Evolutionary conservation across 805 yeast species (phyloP).

Genomic region (Sugiyamaella boreocaroliniensis): DNA sequence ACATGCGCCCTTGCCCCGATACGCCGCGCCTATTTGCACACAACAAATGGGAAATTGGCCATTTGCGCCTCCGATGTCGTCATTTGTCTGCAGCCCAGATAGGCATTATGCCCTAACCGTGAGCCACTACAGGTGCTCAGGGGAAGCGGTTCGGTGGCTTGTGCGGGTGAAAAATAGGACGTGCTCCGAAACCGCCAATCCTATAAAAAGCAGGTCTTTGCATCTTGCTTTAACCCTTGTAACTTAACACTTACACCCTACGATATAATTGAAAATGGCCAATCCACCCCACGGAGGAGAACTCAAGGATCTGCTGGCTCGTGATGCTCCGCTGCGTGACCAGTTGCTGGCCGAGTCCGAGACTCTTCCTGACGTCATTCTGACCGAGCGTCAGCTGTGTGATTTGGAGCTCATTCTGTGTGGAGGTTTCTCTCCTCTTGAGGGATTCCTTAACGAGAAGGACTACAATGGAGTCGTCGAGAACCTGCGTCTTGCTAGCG

Average conservation of each 20-base stretch:
- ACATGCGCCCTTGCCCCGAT: not conserved
- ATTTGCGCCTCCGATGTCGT: not conserved
- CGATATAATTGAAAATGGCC: slow-evolving; percentile 29
- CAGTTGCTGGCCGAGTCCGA: slow-evolving; percentile 55
- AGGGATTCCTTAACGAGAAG: slow-evolving; percentile 60
- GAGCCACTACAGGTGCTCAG: not conserved
- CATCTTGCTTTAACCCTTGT: not conserved
- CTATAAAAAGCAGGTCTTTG: not conserved
- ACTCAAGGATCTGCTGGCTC: slow-evolving; percentile 73
- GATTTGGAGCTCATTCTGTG: slow-evolving; percentile 85
- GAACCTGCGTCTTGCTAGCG: slow-evolving; percentile 62
- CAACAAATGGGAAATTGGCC: not conserved
- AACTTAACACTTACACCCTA: not conserved
- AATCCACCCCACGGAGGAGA: slow-evolving; percentile 85
- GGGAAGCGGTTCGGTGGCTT: not conserved
- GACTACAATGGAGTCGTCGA: slow-evolving; percentile 66
- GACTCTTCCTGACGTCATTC: slow-evolving; percentile 37
- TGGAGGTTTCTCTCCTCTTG: slow-evolving; percentile 90
- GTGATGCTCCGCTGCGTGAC: slow-evolving; percentile 61
- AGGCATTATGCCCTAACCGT: not conserved
- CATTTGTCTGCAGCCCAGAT: not conserved
- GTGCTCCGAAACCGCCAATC: not conserved
- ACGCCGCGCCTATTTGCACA: not conserved
- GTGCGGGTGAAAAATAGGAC: not conserved
- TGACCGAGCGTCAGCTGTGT: slow-evolving; percentile 86